phyloP scores from a whole-genome alignment of 176 grass and related monocot species.

The Cymbopogon citratus region DNA sequence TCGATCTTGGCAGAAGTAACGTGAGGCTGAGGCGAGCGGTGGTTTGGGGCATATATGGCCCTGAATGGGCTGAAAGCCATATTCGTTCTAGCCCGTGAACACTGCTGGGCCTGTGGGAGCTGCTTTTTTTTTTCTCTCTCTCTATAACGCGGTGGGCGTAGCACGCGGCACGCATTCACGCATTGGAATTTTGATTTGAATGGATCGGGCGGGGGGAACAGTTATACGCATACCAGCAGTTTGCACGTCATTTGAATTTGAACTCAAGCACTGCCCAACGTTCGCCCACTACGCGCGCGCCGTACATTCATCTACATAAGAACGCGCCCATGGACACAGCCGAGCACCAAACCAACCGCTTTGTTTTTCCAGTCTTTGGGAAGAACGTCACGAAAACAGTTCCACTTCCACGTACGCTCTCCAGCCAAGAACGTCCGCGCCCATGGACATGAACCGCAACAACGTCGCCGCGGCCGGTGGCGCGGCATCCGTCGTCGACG shows the following conservation, averaged over 20 bases:
- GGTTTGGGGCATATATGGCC: background rate
- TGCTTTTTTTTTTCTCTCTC: no score
- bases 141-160: background rate
- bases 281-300: background rate
- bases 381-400: background rate
- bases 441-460: background rate
- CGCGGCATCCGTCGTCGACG: background rate
- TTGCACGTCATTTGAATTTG: conserved; percentile 2
- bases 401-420: background rate
- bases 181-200: background rate
- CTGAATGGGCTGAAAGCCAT: background rate
- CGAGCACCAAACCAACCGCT: background rate
- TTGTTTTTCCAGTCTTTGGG: background rate
- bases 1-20: no score
- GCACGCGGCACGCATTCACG: background rate
- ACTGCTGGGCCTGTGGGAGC: background rate
- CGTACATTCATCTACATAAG: background rate
- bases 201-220: background rate
- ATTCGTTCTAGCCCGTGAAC: background rate
- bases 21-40: background rate
- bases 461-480: background rate
- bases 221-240: background rate
- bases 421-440: background rate
- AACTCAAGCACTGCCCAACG: background rate
- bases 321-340: background rate